Percentiles rank a stretch among this genome's conserved stretches.
Conservation (phyloP, 148 eudicot genomes). For the Polygonum aviculare region DNA sequence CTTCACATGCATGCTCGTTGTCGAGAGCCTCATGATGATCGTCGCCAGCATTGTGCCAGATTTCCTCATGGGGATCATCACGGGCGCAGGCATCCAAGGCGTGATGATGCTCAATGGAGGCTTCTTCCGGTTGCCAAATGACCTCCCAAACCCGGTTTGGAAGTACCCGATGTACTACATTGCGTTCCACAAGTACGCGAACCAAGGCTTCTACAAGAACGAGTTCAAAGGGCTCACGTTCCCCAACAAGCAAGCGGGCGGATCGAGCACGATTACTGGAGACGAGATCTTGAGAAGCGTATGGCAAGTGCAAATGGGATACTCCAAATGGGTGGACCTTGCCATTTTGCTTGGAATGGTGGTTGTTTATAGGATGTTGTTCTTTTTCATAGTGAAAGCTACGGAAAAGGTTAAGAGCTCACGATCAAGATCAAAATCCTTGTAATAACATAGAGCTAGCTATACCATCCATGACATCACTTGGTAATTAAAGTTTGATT, state of each 20-base stretch:
- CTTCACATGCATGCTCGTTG: slow-evolving; percentile 28
- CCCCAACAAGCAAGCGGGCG: slow-evolving; percentile 24
- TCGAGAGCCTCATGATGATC: slow-evolving; percentile 62
- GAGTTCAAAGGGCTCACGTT: slow-evolving; percentile 41
- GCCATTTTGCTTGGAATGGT: slow-evolving; percentile 57
- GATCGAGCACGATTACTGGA: slow-evolving; percentile 23
- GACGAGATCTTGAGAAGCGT: slow-evolving; percentile 31
- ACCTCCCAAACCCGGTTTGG: slow-evolving; percentile 52
- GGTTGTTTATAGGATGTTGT: slow-evolving; percentile 43
- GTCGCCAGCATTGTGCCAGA: slow-evolving; percentile 46
- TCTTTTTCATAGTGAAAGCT: slow-evolving; percentile 33
- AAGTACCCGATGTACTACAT: slow-evolving; percentile 44
- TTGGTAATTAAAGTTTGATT: no score
- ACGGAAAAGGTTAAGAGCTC: slow-evolving; percentile 34
- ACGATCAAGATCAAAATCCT: slow-evolving; percentile 5
- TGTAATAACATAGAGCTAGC: not conserved
- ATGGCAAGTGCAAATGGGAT: slow-evolving; percentile 58
- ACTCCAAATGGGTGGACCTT: slow-evolving; percentile 66
- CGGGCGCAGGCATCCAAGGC: slow-evolving; percentile 51
- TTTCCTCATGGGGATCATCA: slow-evolving; percentile 53
- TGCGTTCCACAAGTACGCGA: slow-evolving; percentile 41
- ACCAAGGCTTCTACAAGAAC: slow-evolving; percentile 44
- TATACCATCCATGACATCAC: no score
- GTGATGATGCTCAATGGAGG: slow-evolving; percentile 55
- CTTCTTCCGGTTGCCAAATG: slow-evolving; percentile 45